Conservation (phyloP, 78 protist genomes). For the Dictyostelium brefeldianum region DNA sequence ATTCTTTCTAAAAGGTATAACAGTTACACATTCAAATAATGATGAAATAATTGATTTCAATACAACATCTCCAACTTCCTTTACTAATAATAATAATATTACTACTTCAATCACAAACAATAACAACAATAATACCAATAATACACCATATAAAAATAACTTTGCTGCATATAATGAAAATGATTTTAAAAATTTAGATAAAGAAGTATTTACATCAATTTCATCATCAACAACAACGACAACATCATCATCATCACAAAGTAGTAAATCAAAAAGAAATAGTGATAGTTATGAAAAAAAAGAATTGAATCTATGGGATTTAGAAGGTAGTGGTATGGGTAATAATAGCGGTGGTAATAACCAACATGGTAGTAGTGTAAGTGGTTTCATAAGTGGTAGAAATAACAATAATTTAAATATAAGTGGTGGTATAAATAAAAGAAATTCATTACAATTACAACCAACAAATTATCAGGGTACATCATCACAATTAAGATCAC, state of each 20-base stretch:
- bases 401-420: too few species aligned
- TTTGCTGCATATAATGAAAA: constrained; percentile 4
- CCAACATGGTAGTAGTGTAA: background rate
- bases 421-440: background rate
- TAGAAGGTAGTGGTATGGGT: background rate
- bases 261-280: constrained; percentile 10
- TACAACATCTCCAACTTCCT: background rate
- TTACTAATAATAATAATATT: background rate
- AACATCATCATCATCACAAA: background rate
- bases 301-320: background rate
- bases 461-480: background rate
- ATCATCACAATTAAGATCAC: background rate
- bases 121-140: background rate
- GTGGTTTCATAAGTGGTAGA: background rate
- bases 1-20: constrained; percentile 8
- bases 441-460: constrained; percentile 9
- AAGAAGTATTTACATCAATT: background rate
- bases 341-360: background rate
- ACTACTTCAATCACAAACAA: background rate
- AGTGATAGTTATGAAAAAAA: constrained; percentile 24
- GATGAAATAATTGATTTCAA: constrained; percentile 1
- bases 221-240: constrained; percentile 3
- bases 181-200: constrained; percentile 8
- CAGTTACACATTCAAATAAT: background rate
- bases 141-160: background rate